Percentiles rank a stretch among this genome's conserved stretches.
Conservation (phyloP, 768 basidiomycete species). For the Clathrus columnatus region DNA sequence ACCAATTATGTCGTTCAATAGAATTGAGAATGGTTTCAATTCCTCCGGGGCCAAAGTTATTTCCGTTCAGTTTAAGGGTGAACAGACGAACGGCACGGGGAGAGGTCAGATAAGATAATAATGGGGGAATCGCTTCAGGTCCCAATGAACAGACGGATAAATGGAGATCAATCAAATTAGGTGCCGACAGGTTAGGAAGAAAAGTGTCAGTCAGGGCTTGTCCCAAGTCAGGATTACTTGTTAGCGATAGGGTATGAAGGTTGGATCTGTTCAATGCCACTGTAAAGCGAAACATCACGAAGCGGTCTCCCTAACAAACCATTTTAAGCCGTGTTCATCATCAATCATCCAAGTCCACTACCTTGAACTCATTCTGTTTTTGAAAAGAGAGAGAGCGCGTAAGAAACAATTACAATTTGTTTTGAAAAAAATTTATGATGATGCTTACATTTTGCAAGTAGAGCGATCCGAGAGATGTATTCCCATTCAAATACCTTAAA, state of each 20-base stretch:
- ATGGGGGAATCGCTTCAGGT: slow-evolving; percentile 28
- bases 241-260: slow-evolving; percentile 42
- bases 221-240: slow-evolving; percentile 39
- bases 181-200: slow-evolving; percentile 41
- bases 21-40: slow-evolving; percentile 38
- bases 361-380: slow-evolving; percentile 15
- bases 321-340: slow-evolving; percentile 22
- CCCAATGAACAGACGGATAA: slow-evolving; percentile 46
- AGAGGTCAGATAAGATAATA: slow-evolving; percentile 44
- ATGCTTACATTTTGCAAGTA: slow-evolving; percentile 50
- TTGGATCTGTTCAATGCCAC: slow-evolving; percentile 46
- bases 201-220: slow-evolving; percentile 43
- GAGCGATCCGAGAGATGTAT: slow-evolving; percentile 37
- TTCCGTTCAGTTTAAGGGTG: slow-evolving; percentile 46
- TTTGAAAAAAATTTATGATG: not conserved
- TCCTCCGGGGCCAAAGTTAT: slow-evolving; percentile 38
- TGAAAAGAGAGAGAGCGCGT: too few relatives aligned
- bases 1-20: slow-evolving; percentile 38
- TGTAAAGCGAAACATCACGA: slow-evolving; percentile 32
- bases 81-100: slow-evolving; percentile 37
- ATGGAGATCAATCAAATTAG: slow-evolving; percentile 43
- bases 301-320: slow-evolving; percentile 31
- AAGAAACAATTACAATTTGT: not conserved
- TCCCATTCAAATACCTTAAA: slow-evolving; percentile 37
- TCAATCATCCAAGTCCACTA: slow-evolving; percentile 16